Percentiles rank a stretch among this genome's conserved stretches.
These are phyloP conservation scores for Alternaria burnsii DNA, from an alignment of 2,329 filamentous ascomycete species.

Conservation along the genomic window DNA sequence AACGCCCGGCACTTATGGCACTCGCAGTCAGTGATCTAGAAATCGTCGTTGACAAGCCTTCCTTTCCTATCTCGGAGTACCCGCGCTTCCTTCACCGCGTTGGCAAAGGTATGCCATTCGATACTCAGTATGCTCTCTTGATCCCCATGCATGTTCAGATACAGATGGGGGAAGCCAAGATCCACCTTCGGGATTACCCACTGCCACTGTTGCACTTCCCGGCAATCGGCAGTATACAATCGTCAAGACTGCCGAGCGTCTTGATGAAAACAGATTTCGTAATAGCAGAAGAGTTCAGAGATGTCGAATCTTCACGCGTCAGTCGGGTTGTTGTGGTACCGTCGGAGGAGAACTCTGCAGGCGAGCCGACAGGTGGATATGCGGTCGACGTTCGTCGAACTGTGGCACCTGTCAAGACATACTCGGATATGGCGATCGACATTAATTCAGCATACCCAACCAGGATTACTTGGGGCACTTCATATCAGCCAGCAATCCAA, in stretches of 20 bases:
- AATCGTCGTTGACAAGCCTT: slow-evolving; percentile 88
- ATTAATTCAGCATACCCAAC: slow-evolving; percentile 94
- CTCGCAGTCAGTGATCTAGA: slow-evolving; percentile 84
- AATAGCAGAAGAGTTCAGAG: slow-evolving; percentile 90
- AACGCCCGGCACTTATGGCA: slow-evolving; percentile 83
- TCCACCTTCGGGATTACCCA: slow-evolving; percentile 92
- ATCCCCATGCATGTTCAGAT: slow-evolving; percentile 90
- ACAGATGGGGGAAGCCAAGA: slow-evolving; percentile 86
- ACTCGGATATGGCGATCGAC: slow-evolving; percentile 88
- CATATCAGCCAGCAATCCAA: slow-evolving; percentile 96
- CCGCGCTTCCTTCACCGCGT: slow-evolving; percentile 86
- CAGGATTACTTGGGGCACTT: slow-evolving; percentile 94
- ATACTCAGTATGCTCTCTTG: slow-evolving; percentile 89
- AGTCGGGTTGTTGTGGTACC: slow-evolving; percentile 87
- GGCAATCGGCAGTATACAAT: slow-evolving; percentile 79
- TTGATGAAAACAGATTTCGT: slow-evolving; percentile 91
- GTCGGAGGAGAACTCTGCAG: slow-evolving; percentile 63
- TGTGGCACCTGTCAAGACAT: slow-evolving; percentile 94
- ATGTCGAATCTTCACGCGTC: slow-evolving; percentile 78
- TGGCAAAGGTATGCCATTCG: slow-evolving; percentile 94
- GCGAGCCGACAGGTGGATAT: slow-evolving; percentile 72
- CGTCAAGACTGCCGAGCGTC: slow-evolving; percentile 79
- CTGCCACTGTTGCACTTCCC: slow-evolving; percentile 92
- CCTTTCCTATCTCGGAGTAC: slow-evolving; percentile 82
- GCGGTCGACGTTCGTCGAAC: slow-evolving; percentile 88